Base-by-base conservation (phyloP, 495 filamentous ascomycete genomes). In the Podospora tetraspora region DNA sequence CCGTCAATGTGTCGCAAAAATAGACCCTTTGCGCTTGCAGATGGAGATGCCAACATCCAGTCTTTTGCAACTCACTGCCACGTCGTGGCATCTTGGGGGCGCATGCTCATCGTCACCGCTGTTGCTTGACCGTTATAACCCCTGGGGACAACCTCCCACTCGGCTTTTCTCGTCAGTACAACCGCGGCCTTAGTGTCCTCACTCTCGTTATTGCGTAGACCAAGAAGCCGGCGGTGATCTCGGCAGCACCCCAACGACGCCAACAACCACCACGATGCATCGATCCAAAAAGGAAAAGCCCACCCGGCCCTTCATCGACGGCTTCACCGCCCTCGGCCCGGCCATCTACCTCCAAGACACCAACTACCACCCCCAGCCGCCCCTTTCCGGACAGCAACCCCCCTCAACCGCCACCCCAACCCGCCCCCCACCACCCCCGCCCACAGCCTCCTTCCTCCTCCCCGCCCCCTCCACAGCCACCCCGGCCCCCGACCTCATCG, bases 401-500 rank as follows among this genome's bases (percentile, higher is more conserved):
- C 1, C 25, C 25, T 3, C 25, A 0, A 1, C 25, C 25, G 4
- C 25, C 25, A 25, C 11, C 59, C 19, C 57, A 57, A 4, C 4
- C 27, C 61, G 57, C 67, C 25, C 29, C 57, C 67, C 29, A 24
- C 16, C 37, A 4, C 22, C 63, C 19, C 61, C 11, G 7, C 57
- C 64, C 19, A 0, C 25, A 29, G 52, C 68, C 34, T 52, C n/a
- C 25, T 21, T 32, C 27, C 62, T 23, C 62, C 43, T 32, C 34
- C 61, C 63, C 23, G 12, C 63, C 43, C 11, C 64, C 27, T 30
- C 52, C 63, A 16, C 58, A 37, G 16, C 34, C 63, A 52, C 34
- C 63, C 25, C 66, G 30, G 24, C 71, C 16, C 74, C 75, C 0
- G 68, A 76, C 34, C 73, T 83, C 16, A 78, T 85, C 59, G 68